phyloP scores from a whole-genome alignment of 2,329 filamentous ascomycete species.

The Talaromyces pinophilus region DNA sequence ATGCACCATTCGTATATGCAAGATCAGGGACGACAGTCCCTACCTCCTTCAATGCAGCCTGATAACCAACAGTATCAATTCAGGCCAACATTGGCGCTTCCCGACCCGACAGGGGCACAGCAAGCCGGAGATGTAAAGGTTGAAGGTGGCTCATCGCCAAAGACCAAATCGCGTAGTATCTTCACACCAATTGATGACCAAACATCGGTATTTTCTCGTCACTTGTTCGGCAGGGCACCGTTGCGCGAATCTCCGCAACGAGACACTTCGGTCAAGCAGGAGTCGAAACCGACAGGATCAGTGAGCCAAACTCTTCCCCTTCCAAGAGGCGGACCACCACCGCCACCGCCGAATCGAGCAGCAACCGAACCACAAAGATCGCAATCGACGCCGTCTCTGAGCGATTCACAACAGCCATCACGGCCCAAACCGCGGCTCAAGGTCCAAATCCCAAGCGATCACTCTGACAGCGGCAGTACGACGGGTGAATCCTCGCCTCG shows the following conservation, averaged over 20 bases:
- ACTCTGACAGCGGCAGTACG: slow-evolving; percentile 72
- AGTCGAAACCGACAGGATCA: slow-evolving; percentile 46
- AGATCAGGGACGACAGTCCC: slow-evolving; percentile 68
- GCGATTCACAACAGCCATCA: slow-evolving; percentile 70
- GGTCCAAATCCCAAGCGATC: slow-evolving; percentile 92
- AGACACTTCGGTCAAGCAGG: slow-evolving; percentile 44
- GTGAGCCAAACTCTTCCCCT: slow-evolving; percentile 52
- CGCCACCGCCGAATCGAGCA: slow-evolving; percentile 55
- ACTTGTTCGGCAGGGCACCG: slow-evolving; percentile 66
- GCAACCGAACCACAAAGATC: slow-evolving; percentile 48
- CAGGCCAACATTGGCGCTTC: slow-evolving; percentile 59
- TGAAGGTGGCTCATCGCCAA: slow-evolving; percentile 57
- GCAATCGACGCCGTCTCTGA: slow-evolving; percentile 65
- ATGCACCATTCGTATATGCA: slow-evolving; percentile 71
- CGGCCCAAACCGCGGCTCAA: slow-evolving; percentile 79
- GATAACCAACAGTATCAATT: slow-evolving; percentile 41
- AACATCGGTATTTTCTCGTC: slow-evolving; percentile 81
- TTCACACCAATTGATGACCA: slow-evolving; percentile 97
- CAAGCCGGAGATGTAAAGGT: slow-evolving; percentile 46
- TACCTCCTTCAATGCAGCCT: slow-evolving; percentile 68
- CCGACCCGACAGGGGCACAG: slow-evolving; percentile 57
- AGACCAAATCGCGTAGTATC: slow-evolving; percentile 81
- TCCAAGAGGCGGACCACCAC: slow-evolving; percentile 55
- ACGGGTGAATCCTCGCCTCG: slow-evolving; percentile 69
- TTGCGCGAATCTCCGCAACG: slow-evolving; percentile 50